A percentile compares a stretch with the other conserved stretches of the same genome.
These are phyloP conservation scores for Aspergillus pseudotamarii DNA, from an alignment of 2,329 filamentous ascomycete species.

Conservation along the genomic window DNA sequence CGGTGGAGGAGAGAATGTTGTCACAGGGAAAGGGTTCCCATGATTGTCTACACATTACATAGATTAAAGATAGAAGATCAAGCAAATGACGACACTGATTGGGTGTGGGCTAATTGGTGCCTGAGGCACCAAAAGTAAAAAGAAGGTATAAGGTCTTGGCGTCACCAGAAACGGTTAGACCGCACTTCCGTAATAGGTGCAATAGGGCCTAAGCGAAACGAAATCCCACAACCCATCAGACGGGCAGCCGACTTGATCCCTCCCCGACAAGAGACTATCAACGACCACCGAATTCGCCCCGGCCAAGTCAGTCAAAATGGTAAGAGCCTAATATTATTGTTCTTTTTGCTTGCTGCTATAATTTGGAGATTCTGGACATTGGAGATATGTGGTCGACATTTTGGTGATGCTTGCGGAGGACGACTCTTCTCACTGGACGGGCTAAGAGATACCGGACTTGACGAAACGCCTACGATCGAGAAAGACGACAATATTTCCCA, in stretches of 20 bases:
- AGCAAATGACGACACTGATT: neutral
- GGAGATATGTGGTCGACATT: conserved; percentile 23
- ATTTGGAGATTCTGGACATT: conserved; percentile 21
- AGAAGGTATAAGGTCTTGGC: conserved; percentile 19
- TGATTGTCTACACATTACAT: neutral
- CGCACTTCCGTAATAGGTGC: conserved; percentile 34
- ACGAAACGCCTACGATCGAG: neutral
- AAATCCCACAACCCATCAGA: conserved; percentile 45
- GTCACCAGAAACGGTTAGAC: conserved; percentile 33
- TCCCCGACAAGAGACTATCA: conserved; percentile 45
- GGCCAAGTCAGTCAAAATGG: conserved; percentile 53
- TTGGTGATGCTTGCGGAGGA: conserved; percentile 9
- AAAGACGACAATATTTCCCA: neutral
- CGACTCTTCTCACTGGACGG: conserved; percentile 5
- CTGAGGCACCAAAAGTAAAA: conserved; percentile 22
- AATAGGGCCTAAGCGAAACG: conserved; percentile 49
- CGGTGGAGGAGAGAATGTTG: conserved; percentile 73
- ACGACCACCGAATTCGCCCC: conserved; percentile 46
- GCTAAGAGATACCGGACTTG: neutral
- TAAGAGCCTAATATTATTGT: conserved; percentile 35
- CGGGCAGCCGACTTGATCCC: conserved; percentile 35
- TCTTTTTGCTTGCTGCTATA: conserved; percentile 25
- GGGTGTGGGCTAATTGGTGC: neutral
- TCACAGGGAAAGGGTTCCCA: conserved; percentile 54
- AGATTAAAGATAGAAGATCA: neutral